Percentiles rank a stretch among this genome's conserved stretches.
phyloP scores from a whole-genome alignment of 345 rosid species.

The Lumnitzera littorea region DNA sequence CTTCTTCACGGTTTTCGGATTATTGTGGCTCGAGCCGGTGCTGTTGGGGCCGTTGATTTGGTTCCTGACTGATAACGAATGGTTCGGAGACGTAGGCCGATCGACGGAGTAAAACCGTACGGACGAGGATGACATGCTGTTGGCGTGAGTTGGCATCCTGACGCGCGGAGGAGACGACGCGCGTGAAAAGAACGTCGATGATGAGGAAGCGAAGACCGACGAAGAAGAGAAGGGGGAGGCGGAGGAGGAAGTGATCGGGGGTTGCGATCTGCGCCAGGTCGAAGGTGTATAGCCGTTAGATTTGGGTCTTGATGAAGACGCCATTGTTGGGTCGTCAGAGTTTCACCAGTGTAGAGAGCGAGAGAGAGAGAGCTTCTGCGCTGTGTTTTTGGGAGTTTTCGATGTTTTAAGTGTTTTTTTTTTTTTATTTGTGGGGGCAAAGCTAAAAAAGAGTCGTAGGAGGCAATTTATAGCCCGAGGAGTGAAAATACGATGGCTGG shows the following conservation, averaged over 20 bases:
- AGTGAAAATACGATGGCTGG: no score
- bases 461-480: no score
- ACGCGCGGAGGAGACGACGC: slow-evolving; percentile 27
- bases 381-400: not conserved
- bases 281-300: slow-evolving; percentile 8
- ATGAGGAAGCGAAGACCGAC: slow-evolving; percentile 14
- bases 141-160: slow-evolving; percentile 7
- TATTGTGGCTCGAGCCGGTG: slow-evolving; percentile 13
- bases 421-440: no score
- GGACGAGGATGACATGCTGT: slow-evolving; percentile 22
- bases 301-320: slow-evolving; percentile 16
- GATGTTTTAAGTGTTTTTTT: no score
- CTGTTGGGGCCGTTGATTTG: slow-evolving; percentile 10
- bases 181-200: slow-evolving; percentile 24
- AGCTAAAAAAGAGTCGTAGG: no score
- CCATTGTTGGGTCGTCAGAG: slow-evolving; percentile 5
- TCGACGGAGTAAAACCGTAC: slow-evolving; percentile 28
- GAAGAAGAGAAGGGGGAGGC: slow-evolving; percentile 32
- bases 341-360: not conserved
- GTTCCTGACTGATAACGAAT: slow-evolving; percentile 27
- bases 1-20: slow-evolving; percentile 15
- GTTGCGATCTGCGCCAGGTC: slow-evolving; percentile 10
- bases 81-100: slow-evolving; percentile 21
- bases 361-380: not conserved
- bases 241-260: slow-evolving; percentile 6